Evolutionary conservation across 140 eudicot genomes (phyloP).

Genomic region (Senecio squalidus): DNA sequence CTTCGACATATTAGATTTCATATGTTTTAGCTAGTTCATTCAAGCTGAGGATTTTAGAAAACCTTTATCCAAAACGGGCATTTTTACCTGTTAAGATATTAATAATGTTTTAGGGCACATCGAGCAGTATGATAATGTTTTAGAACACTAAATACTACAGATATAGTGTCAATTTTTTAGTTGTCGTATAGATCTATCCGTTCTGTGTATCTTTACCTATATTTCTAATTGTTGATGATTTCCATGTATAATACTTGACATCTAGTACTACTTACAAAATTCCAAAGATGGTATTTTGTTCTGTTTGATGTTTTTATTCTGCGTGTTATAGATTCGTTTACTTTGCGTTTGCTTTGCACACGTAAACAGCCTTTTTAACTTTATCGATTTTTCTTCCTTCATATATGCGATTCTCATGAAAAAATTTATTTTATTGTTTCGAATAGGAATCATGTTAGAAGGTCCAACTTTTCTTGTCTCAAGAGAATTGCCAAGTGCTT

Average conservation of each 20-base stretch:
- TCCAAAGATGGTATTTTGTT: neutral
- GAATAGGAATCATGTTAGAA: conserved; percentile 36
- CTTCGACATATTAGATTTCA: conserved; percentile 1
- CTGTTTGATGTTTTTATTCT: neutral
- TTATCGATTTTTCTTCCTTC: neutral
- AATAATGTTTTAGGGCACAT: too few species aligned
- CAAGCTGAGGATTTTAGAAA: neutral
- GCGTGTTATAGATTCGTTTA: neutral
- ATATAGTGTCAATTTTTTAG: neutral
- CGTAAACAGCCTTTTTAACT: neutral
- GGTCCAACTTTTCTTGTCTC: conserved; percentile 44
- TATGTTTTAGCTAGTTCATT: neutral
- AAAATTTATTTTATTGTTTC: too few species aligned
- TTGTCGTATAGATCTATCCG: neutral
- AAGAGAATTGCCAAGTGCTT: conserved; percentile 47
- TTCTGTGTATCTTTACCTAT: neutral
- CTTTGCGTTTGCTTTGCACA: neutral
- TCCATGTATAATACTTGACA: neutral
- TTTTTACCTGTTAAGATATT: neutral
- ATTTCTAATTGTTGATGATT: neutral
- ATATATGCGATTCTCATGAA: neutral
- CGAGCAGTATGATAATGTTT: neutral
- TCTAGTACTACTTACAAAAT: neutral
- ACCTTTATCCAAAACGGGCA: neutral
- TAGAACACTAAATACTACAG: too few species aligned